Evolutionary conservation across 192 early-diverging fungal genomes (phyloP), one percentile per base, ranked within the genome.

Genomic region (Mortierella hygrophila): DNA sequence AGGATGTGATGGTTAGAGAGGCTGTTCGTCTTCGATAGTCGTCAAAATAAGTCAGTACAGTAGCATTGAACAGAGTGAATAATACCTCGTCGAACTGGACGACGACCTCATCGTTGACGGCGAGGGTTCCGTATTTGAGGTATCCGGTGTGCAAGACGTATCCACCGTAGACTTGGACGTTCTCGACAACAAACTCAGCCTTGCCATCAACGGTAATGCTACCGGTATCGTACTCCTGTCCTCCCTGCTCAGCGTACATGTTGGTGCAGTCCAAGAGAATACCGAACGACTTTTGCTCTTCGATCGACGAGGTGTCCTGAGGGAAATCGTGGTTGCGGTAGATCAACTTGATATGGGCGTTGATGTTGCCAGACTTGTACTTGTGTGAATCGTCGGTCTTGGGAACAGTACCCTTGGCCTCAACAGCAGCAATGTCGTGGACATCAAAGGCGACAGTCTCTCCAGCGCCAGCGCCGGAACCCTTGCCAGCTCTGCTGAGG

Each of bases 221-320:
- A 47, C 98, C 98, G 32, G 94, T 95, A 83, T 99, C 98, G 88
- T 94, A 97, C 83, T 95, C 93, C 88, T 99, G 98, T 29, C 98
- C 98, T 89, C 98, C 98, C 79, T 94, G 94, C 90, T 99, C 98
- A 35, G 98, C 97, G 81, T 99, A 99, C 82, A 99, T 97, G 94
- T 97, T 97, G 73, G 98, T 98, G 81, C 94, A 92, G 91, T 99
- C 97, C 76, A 98, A 93, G 38, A 99, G 85, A 38, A 99, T 92
- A 69, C 98, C 98, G 79, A 99, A 95, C 10, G 90, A 89, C 63
- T 89, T 84, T 72, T 88, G 89, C 9, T 83, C 89, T 18, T 93
- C 89, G 72, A 91, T 90, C n/a, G 89, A 85, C 2, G 91, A 89
- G 11, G 93, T 90, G 65, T 91, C 75, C 46, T 74, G 35, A 18